Base-by-base conservation (phyloP, 768 basidiomycete species). In the Rubroboletus satanas region DNA sequence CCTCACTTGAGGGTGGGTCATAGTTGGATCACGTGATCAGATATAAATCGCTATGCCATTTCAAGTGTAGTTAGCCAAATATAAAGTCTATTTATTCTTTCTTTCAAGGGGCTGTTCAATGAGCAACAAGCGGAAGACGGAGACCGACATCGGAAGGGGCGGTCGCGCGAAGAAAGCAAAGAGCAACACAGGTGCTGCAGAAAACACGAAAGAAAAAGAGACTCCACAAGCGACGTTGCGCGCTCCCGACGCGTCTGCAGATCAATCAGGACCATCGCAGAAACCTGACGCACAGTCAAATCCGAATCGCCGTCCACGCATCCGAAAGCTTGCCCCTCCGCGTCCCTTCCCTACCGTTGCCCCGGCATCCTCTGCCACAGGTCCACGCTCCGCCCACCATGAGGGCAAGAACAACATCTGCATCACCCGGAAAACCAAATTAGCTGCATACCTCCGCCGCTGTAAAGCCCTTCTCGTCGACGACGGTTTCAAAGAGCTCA, bases 361-460 rank as follows among this genome's bases (percentile, higher is more conserved):
- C 31, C 70, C 78, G 1, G 85, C 85, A n/a, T 86, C 84, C 21
- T 85, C 85, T 55, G 87, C 87, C 6, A 89, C 89, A 0, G 90
- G 90, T 1, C 90, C 91, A 26, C 84, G 83, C 33, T 91, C 90
- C 7, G 79, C 83, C 33, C 88, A 88, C 58, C 81, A 76, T 14
- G 87, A 91, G 66, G 90, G 90, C 55, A 92, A 89, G 66, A 91
- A 90, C 61, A 75, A 82, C 61, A 85, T 93, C 49, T 90, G 89
- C 56, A 55, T 93, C 57, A 87, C 89, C 58, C 87, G 91, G 43
- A 89, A 84, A 65, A 89, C 87, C 1, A 72, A 80, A 36, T 66
- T 93, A 6, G 85, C 83, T 35, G 77, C 80, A 49, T 93, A 93
- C 67, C 79, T 93, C 69, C 75, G 85, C 51, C 80, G 88, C 45